Base-by-base conservation (phyloP, 2,329 filamentous ascomycete species). In the Penicillium sclerotiorum region DNA sequence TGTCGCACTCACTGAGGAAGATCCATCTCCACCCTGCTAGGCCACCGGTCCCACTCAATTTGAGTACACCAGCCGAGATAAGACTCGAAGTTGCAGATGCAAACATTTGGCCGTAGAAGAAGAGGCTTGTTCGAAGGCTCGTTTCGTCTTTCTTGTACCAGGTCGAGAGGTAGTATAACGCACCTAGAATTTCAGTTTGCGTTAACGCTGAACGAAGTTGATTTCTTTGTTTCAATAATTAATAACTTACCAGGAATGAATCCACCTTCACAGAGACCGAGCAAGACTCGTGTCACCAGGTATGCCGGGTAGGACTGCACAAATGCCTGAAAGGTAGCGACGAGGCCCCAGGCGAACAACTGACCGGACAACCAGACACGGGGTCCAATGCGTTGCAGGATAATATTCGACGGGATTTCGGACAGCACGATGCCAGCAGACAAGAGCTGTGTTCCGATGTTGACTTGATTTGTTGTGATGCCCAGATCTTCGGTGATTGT, bases 1-100 rank as follows among this genome's bases (percentile, higher is more conserved):
- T n/a, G 20, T 15, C 11, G 11, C 11, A 56, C 55, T 38, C 55
- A 67, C 65, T 64, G 9, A 69, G 62, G 55, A 82, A 83, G 1
- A 83, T 68, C 80, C 80, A 83, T 56, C 79, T 77, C 80, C 80
- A 83, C n/a, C 80, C 80, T 0, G 75, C 60, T 46, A 77, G 67
- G 6, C 75, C 76, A 1, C 67, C 71, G 1, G 75, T 70, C 1
- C 78, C 79, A 6, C 72, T 64, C 68, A 83, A 75, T 47, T 78
- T 76, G 20, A 83, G 68, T 28, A 73, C 58, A 1, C 71, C 71
- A 11, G 67, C 71, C 0, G 68, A 70, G 28, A 73, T 71, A 11
- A 73, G 52, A 43, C 65, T 68, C 0, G 64, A 64, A 1, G 70
- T 73, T 0, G 75, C 77, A 15, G 73, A 71, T 5, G 78, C 80